A percentile compares a stretch with the other conserved stretches of the same genome.
Conservation (phyloP, 805 yeast species). For the Suhomyces xylopsoci region DNA sequence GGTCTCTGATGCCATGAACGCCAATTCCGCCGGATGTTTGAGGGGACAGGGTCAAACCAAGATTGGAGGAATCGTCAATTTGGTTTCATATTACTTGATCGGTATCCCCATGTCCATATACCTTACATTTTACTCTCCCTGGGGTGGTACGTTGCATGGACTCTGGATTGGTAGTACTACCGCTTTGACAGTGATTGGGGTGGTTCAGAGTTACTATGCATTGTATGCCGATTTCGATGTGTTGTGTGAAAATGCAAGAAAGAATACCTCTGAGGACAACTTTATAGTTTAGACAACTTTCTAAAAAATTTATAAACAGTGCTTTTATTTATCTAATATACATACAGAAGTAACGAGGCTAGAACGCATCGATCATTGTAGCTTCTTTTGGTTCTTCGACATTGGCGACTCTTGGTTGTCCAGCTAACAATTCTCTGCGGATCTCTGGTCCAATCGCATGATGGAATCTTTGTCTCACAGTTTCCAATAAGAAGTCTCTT, state of each 20-base stretch:
- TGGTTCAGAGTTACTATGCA: slow-evolving; percentile 40
- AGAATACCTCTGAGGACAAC: slow-evolving; percentile 25
- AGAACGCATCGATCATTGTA: slow-evolving; percentile 39
- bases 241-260: slow-evolving; percentile 37
- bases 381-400: slow-evolving; percentile 28
- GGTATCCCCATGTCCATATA: slow-evolving; percentile 61
- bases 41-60: slow-evolving; percentile 77
- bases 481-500: slow-evolving; percentile 88
- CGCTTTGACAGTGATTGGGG: slow-evolving; percentile 50
- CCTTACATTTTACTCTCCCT: slow-evolving; percentile 48
- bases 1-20: slow-evolving; percentile 64
- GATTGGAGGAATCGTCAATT: slow-evolving; percentile 57
- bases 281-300: neutral
- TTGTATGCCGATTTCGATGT: slow-evolving; percentile 35
- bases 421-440: slow-evolving; percentile 88
- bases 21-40: slow-evolving; percentile 71
- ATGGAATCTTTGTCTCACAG: slow-evolving; percentile 86
- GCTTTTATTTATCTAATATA: slow-evolving; percentile 3
- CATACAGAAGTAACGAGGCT: slow-evolving; percentile 1
- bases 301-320: neutral
- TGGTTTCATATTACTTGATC: slow-evolving; percentile 55
- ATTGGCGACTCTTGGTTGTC: slow-evolving; percentile 56
- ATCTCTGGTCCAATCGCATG: slow-evolving; percentile 89
- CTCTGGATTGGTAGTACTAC: slow-evolving; percentile 56
- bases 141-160: slow-evolving; percentile 52